A percentile compares a stretch with the other conserved stretches of the same genome.
phyloP scores from a whole-genome alignment of 139 green algal species.

The Coelastrella sp. region DNA sequence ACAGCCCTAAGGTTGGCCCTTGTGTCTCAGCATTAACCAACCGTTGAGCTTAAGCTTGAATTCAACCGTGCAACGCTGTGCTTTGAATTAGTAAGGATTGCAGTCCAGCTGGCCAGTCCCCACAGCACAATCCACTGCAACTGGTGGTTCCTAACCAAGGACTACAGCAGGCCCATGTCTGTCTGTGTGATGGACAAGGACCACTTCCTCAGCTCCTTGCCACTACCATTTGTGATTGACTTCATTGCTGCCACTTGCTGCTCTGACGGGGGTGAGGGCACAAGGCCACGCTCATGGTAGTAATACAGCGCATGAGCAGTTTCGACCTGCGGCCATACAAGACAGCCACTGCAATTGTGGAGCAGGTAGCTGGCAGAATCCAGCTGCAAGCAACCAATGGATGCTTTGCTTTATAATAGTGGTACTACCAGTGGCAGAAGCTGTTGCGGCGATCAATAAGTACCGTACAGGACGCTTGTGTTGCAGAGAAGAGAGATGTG shows the following conservation, averaged over 20 bases:
- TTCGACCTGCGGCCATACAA: conserved; percentile 24
- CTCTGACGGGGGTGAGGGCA: not conserved
- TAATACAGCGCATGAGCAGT: conserved; percentile 41
- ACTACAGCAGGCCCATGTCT: not conserved
- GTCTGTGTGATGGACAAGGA: conserved; percentile 13
- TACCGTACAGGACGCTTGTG: too few species aligned
- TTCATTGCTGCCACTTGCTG: conserved; percentile 38
- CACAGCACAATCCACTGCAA: not conserved
- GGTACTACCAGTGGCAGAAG: not conserved
- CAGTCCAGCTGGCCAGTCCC: not conserved
- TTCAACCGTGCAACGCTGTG: too few species aligned
- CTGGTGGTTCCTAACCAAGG: not conserved
- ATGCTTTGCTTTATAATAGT: not conserved
- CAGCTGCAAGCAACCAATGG: not conserved
- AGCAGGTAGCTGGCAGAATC: not conserved
- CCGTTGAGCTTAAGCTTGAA: too few species aligned
- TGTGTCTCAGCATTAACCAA: too few species aligned
- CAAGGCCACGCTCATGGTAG: conserved; percentile 46
- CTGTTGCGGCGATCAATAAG: too few species aligned
- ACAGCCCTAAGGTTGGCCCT: too few species aligned
- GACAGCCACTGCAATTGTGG: not conserved
- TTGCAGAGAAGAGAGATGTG: too few species aligned
- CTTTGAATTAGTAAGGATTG: not conserved
- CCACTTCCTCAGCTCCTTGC: conserved; percentile 38
- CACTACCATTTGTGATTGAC: conserved; percentile 36